Evolutionary conservation across 192 early-diverging fungal genomes (phyloP).

Genomic region (Entomortierella parvispora): DNA sequence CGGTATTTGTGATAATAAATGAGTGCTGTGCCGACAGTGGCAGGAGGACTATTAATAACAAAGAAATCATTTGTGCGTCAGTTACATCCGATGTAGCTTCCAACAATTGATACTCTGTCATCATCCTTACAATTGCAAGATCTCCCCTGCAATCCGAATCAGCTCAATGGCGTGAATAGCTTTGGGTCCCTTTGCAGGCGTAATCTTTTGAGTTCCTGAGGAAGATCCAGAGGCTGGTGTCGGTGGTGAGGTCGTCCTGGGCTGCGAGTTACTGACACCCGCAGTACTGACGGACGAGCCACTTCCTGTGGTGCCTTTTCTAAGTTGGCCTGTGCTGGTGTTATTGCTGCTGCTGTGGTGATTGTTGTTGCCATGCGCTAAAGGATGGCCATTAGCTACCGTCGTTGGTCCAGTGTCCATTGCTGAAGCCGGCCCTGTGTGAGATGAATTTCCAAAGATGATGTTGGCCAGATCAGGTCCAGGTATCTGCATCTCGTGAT

Average conservation of each 20-base stretch:
- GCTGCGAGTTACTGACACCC: constrained; percentile 2
- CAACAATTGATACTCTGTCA: not conserved
- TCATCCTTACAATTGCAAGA: constrained; percentile 46
- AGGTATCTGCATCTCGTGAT: constrained; percentile 21
- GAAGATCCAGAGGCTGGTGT: constrained; percentile 28
- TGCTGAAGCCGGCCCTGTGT: no score
- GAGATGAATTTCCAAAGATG: constrained; percentile 29
- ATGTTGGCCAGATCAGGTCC: constrained; percentile 41
- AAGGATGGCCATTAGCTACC: no score
- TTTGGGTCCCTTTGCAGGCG: constrained; percentile 22
- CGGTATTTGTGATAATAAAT: constrained; percentile 62
- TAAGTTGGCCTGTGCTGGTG: constrained; percentile 2
- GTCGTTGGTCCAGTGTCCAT: no score
- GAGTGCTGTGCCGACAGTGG: constrained; percentile 59
- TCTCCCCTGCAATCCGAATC: constrained; percentile 45
- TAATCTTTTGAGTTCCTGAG: constrained; percentile 2
- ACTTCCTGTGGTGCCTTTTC: constrained; percentile 8
- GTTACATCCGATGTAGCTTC: not conserved
- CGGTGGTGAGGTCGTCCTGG: constrained; percentile 42
- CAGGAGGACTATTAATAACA: constrained; percentile 53
- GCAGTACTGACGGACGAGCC: not conserved
- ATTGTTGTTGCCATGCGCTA: not conserved
- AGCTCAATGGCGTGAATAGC: constrained; percentile 49
- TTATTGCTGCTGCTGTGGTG: not conserved
- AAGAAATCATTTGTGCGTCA: not conserved